phyloP scores from a whole-genome alignment of 169 alveolate species.

The Plasmodium billcollinsi region DNA sequence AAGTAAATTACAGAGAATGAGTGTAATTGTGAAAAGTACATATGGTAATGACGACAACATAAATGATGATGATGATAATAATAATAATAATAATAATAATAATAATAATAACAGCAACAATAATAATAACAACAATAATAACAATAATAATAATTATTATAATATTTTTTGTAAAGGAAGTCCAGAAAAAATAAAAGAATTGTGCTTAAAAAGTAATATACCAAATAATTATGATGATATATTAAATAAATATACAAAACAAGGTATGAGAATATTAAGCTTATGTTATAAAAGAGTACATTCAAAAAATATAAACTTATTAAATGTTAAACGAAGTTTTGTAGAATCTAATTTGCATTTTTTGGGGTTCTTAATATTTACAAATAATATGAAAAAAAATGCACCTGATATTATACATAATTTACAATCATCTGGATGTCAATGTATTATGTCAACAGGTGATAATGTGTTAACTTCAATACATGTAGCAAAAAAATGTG shows the following conservation, averaged over 20 bases:
- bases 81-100: too few species aligned
- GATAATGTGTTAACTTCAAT: slow-evolving; percentile 81
- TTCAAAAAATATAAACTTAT: not conserved
- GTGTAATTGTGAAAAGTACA: slow-evolving; percentile 1
- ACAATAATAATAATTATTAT: not conserved
- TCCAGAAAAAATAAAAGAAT: slow-evolving; percentile 1
- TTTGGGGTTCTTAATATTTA: slow-evolving; percentile 78
- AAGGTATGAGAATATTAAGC: slow-evolving; percentile 8
- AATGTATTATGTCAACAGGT: slow-evolving; percentile 82
- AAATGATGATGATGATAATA: too few species aligned
- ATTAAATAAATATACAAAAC: not conserved
- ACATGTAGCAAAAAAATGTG: slow-evolving; percentile 78
- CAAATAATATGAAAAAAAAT: slow-evolving; percentile 76
- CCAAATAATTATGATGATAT: slow-evolving; percentile 8
- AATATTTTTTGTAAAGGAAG: slow-evolving; percentile 4
- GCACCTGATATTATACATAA: slow-evolving; percentile 67
- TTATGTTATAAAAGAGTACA: not conserved
- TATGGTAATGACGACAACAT: too few species aligned
- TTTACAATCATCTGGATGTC: slow-evolving; percentile 78
- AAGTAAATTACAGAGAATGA: not conserved
- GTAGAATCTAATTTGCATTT: slow-evolving; percentile 77
- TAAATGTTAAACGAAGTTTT: slow-evolving; percentile 46
- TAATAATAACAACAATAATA: too few species aligned
- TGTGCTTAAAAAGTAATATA: not conserved
- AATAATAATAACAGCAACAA: too few species aligned